Base-by-base conservation (phyloP, 2,329 filamentous ascomycete species). In the Neonectria sp. region DNA sequence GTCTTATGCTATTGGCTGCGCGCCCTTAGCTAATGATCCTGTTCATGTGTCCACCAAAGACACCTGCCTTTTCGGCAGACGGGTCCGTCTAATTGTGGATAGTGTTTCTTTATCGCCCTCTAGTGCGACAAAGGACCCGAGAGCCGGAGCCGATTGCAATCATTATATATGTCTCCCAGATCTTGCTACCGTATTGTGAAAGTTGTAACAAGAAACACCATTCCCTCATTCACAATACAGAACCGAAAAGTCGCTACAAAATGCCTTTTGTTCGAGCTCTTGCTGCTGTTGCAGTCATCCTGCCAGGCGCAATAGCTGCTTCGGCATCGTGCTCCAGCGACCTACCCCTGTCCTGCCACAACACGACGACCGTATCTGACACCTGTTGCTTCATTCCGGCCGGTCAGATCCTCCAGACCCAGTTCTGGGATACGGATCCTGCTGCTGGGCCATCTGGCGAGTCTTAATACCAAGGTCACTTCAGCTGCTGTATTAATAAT, bases 381-480 rank as follows among this genome's bases (percentile, higher is more conserved):
- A 87, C 90, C 7, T 95, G 93, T 82, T 95, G 93, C 81, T 92
- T 94, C 82, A 85, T 88, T 25, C 92, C 92, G 0, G 90, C 91
- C 4, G 93, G 93, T 8, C 88, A 93, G 68, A 81, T 95, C 51
- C 85, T 94, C 5, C 88, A 90, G 79, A 94, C 93, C 2, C 92
- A 95, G 74, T 94, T 95, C 81, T 95, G 92, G 92, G 92, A 95
- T 75, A 87, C 89, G 0, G 77, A 86, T 65, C 91, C 92, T 2
- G 83, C 86, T 1, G 86, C 88, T 3, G 92, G 93, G 0, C 92
- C 93, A 2, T 61, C 71, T 13, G 71, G 76, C 76, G 31, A 52
- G 65, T 63, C 15, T 0, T 1, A 1, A 2, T 6, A 0, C 2
- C 2, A 4, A 40, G 6, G 3, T 8, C 24, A 29, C n/a, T 17